Base-by-base conservation (phyloP, 306 rosid species). In the Mucuna pruriens region DNA sequence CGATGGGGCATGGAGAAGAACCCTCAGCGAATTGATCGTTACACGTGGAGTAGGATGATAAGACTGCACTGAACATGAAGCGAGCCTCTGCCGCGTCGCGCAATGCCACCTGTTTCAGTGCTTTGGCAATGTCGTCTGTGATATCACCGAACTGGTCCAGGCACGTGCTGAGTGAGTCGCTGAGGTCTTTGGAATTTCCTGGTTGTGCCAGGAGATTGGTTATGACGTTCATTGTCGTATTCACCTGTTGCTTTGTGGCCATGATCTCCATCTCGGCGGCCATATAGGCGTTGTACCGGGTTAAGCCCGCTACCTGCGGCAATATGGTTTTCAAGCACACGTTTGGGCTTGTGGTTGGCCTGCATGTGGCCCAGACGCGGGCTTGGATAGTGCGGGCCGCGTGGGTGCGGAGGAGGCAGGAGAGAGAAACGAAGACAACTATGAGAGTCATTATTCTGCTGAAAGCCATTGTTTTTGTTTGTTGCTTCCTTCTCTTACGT, bases 51-150 rank as follows among this genome's bases (percentile, higher is more conserved):
- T 7, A 3, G 39, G 4, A 72, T 0, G 84, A 73, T 0, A 80
- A 0, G 3, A 72, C 66, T 0, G 38, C 46, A 17, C 75, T 62
- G 31, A 80, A 23, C 64, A 63, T 8, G 22, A 23, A 36, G 0
- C 19, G 19, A 0, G 68, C 58, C 31, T 83, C 86, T 0, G 0
- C 4, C 0, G 2, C 68, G n/a, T 48, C 0, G 4, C 74, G 67
- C 0, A 0, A 0, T 0, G 7, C 4, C 1, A 61, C 31, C 0
- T 0, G 1, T 1, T 3, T 1, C 0, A 17, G n/a, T 0, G 6
- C 58, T 0, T 0, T 20, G 25, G 0, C 4, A 3, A 76, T 4
- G 5, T 58, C 0, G 1, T 46, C 78, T 0, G 38, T 3, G 0
- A 82, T 69, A 29, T 0, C 36, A 0, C 0, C 1, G 64, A 23